Base-by-base conservation (phyloP, 108 stramenopile genomes). In the Mayamaea pseudoterrestris region DNA sequence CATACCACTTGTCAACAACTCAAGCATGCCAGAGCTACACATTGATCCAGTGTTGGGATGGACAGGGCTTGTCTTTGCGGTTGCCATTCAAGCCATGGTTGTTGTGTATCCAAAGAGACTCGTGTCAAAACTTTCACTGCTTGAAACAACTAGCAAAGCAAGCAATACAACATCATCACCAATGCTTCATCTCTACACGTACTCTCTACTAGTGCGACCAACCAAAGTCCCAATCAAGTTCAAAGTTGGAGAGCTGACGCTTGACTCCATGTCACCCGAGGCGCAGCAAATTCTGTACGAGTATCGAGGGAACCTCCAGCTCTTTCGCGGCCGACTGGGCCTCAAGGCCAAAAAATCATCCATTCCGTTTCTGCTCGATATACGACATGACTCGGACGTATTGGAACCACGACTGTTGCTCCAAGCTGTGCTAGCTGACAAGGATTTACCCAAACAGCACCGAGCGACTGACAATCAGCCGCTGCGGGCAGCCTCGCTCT, bases 1-100 rank as follows among this genome's bases (percentile, higher is more conserved):
- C 23, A 40, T 66, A 1, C 65, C 65, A 9, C 31, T 53, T 9
- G 47, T 66, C 27, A 55, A 66, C 20, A 39, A 43, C 1, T 54
- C 65, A 2, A 34, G 46, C 29, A 22, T 60, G 5, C 35, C 59
- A 5, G 41, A 27, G 18, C 18, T 60, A 34, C 36, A 60, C 41
- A 49, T 59, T 24, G 41, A 60, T 50, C 58, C 65, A 1, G 22
- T 32, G 11, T 24, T 66, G 32, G 55, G 55, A 14, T 13, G 36
- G 13, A 13, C 37, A 27, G 16, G 58, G 17, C 16, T 22, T 49
- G 13, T 26, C 25, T 27, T 30, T 60, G 53, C 60, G 25, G 16
- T n/a, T 36, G 7, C 30, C 11, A 25, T 54, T 45, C 58, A 66
- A 55, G 23, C 30, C 13, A 30, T 60, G 14, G 47, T 44, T 18